A percentile compares a stretch with the other conserved stretches of the same genome.
phyloP scores from a whole-genome alignment of 2,329 filamentous ascomycete genomes.

The Apiospora marii region DNA sequence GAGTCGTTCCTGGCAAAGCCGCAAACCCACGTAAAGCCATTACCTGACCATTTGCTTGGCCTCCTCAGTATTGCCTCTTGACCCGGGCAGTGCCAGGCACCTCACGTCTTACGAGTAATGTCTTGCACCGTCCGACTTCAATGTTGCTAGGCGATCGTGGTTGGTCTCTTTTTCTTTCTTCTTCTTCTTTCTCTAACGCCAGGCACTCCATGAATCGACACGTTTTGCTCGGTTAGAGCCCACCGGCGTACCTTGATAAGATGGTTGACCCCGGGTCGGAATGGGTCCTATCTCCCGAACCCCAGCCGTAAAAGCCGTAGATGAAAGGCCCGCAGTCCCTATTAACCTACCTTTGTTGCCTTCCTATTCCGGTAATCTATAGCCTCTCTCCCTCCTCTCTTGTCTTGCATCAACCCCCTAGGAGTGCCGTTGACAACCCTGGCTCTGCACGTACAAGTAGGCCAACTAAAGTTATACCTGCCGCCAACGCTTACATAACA shows the following conservation, averaged over 20 bases:
- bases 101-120: constrained; percentile 4
- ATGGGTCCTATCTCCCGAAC: neutral
- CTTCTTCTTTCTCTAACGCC: neutral
- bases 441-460: too few relatives aligned
- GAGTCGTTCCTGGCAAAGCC: constrained; percentile 5
- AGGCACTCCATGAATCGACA: constrained; percentile 5
- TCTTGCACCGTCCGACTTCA: neutral
- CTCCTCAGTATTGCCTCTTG: neutral
- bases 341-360: constrained; percentile 8
- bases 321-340: constrained; percentile 10
- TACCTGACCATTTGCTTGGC: neutral
- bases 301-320: neutral
- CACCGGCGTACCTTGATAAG: neutral
- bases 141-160: neutral
- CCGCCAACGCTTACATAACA: too few relatives aligned
- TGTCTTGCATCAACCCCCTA: neutral
- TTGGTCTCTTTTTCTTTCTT: neutral
- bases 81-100: neutral
- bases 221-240: neutral
- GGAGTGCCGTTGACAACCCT: too few relatives aligned
- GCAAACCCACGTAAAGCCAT: constrained; percentile 15
- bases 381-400: neutral
- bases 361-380: constrained; percentile 24
- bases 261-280: neutral
- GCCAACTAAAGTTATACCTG: too few relatives aligned